Conservation (phyloP, 176 grass and related monocot genomes). For the Paspalum vaginatum region DNA sequence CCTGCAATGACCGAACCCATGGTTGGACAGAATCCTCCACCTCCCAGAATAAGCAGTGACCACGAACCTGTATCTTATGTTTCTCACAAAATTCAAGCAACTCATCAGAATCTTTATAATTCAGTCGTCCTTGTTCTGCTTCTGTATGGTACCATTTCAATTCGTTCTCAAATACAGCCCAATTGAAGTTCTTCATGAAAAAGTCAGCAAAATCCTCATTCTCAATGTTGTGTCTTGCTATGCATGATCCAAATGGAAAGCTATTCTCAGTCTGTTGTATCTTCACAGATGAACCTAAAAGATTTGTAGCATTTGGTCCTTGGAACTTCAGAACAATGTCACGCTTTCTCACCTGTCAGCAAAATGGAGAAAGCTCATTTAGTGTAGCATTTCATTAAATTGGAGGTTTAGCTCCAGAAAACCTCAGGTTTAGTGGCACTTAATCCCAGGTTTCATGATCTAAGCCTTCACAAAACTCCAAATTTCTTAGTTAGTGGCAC, state of each 20-base stretch:
- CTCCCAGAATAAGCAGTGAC: constrained; percentile 98
- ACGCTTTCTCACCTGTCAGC: constrained; percentile 73
- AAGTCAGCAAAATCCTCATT: constrained; percentile 92
- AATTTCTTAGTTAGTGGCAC: not conserved
- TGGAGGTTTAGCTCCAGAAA: not conserved
- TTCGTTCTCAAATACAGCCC: constrained; percentile 98
- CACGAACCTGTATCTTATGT: constrained; percentile 79
- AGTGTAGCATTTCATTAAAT: constrained; percentile 19
- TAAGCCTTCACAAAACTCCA: not conserved
- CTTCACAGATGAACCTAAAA: constrained; percentile 65
- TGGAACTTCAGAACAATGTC: constrained; percentile 78
- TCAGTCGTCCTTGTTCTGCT: constrained; percentile 69
- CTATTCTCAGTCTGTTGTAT: constrained; percentile 79
- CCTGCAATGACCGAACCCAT: constrained; percentile 79
- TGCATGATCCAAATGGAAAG: constrained; percentile 95
- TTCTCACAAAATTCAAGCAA: constrained; percentile 79
- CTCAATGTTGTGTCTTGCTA: constrained; percentile 81
- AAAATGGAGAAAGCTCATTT: constrained; percentile 32
- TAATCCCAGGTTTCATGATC: not conserved
- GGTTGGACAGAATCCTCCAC: constrained; percentile 81
- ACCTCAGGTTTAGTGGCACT: not conserved
- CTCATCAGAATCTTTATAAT: constrained; percentile 95
- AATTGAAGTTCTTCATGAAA: constrained; percentile 96
- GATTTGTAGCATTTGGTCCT: constrained; percentile 50
- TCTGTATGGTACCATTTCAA: constrained; percentile 97